Conservation (phyloP, 495 filamentous ascomycete genomes). For the Neurospora sp. region DNA sequence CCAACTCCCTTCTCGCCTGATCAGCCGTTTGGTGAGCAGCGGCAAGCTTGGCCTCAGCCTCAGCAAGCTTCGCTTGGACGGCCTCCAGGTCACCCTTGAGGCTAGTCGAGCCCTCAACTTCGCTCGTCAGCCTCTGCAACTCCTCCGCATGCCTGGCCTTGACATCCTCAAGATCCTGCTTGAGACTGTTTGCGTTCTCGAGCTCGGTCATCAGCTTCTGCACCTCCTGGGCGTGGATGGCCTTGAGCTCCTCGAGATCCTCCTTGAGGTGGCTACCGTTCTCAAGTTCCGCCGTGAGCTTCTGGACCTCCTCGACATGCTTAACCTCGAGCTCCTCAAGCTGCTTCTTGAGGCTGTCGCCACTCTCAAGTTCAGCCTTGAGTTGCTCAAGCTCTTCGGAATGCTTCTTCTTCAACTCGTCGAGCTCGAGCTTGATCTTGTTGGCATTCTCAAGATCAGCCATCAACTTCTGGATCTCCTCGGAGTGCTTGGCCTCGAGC, state of each 20-base stretch:
- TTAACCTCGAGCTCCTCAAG: conserved; percentile 17
- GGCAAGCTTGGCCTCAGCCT: conserved; percentile 28
- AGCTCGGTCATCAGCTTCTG: conserved; percentile 13
- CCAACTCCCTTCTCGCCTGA: conserved; percentile 31
- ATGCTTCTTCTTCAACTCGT: conserved; percentile 17
- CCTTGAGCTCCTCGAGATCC: conserved; percentile 14
- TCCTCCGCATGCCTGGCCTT: conserved; percentile 23
- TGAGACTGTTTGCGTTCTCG: conserved; percentile 16
- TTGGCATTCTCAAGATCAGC: conserved; percentile 3
- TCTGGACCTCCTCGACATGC: conserved; percentile 19
- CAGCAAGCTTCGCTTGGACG: conserved; percentile 30
- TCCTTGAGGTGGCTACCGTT: conserved; percentile 16
- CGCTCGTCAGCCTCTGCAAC: conserved; percentile 21
- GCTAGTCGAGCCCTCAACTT: conserved; percentile 26
- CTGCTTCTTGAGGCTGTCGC: conserved; percentile 11
- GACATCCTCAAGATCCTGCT: conserved; percentile 18
- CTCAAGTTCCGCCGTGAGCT: conserved; percentile 18
- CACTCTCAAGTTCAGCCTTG: conserved; percentile 12
- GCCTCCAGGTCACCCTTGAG: conserved; percentile 26
- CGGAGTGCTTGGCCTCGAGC: conserved; percentile 28
- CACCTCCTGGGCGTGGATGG: conserved; percentile 21
- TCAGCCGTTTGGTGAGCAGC: conserved; percentile 20
- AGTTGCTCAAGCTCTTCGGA: conserved; percentile 25
- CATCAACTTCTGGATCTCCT: conserved; percentile 13
- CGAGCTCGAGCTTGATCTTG: background rate